Evolutionary conservation across 2,329 filamentous ascomycete genomes (phyloP).

Genomic region (Cercospora canescens): DNA sequence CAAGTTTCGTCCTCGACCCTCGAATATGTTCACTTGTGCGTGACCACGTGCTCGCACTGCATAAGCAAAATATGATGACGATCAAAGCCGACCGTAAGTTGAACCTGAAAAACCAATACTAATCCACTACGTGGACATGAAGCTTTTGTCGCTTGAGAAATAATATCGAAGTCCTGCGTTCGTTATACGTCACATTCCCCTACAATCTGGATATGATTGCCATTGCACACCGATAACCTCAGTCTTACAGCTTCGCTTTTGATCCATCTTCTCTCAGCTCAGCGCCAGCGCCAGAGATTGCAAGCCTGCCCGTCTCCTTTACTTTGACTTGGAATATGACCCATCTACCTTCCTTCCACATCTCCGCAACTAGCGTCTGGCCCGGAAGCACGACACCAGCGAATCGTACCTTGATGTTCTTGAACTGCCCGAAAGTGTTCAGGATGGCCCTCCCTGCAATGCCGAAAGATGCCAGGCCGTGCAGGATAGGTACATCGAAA

Average conservation of each 20-base stretch:
- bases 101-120: neutral
- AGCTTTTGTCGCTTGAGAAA: neutral
- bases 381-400: constrained; percentile 82
- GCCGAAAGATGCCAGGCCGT: constrained; percentile 95
- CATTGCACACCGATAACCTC: neutral
- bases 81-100: neutral
- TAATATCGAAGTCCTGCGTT: neutral
- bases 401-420: constrained; percentile 91
- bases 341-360: constrained; percentile 84
- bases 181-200: neutral
- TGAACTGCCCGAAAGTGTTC: constrained; percentile 77
- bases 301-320: constrained; percentile 88
- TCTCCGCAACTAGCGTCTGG: constrained; percentile 88
- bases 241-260: constrained; percentile 51
- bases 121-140: neutral
- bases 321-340: constrained; percentile 86
- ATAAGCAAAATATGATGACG: neutral
- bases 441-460: constrained; percentile 88
- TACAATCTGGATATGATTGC: neutral
- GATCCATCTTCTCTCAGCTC: constrained; percentile 61
- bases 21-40: neutral
- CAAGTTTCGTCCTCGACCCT: neutral
- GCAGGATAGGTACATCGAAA: constrained; percentile 90
- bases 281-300: constrained; percentile 76
- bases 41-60: neutral